Base-by-base conservation (phyloP, 164 flowering plant genomes). In the Aristolochia fimbriata region DNA sequence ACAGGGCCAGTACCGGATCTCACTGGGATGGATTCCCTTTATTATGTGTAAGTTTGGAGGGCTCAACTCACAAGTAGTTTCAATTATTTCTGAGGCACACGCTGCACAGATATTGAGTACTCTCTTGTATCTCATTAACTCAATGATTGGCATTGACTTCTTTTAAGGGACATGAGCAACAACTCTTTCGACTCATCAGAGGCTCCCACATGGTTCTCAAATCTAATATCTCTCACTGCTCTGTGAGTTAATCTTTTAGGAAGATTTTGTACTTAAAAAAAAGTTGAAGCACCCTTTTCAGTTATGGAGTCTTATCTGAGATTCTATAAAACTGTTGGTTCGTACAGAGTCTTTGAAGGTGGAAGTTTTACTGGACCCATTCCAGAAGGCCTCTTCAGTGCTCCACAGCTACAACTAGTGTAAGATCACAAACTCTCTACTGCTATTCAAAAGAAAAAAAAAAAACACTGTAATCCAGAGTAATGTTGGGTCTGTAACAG, bases 201-300 rank as follows among this genome's bases (percentile, higher is more conserved):
- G 54, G 84, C 87, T 70, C 99, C 99, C 8, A 55, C 50, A 45
- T 94, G 99, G 99, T 83, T 94, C 75, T 79, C 95, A 55, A 85
- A 80, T 33, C 58, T 84, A 71, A 59, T 68, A 31, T 79, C 96
- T 22, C 87, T 94, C 27, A 94, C 91, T 45, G 87, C 96, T 33
- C 52, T 94, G 97, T 94, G 71, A 80, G 93, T 75, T 62, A 5
- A 27, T 27, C 30, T 54, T 46, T 33, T 30, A 24, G 2, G n/a
- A 43, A 13, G 46, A 16, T 22, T 51, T 10, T 22, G 27, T 2
- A 52, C 30, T 52, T 13, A 22, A 43, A 23, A 21, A 15, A 22
- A 9, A 22, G 31, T 16, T 51, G 17, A 19, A 24, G n/a, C 17
- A 17, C 17, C n/a, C 51, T 14, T 31, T 65, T 23, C 16, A 60